These are phyloP conservation scores for Debaryomyces singareniensis DNA, from an alignment of 1,139 yeast genomes.

Conservation along the genomic window DNA sequence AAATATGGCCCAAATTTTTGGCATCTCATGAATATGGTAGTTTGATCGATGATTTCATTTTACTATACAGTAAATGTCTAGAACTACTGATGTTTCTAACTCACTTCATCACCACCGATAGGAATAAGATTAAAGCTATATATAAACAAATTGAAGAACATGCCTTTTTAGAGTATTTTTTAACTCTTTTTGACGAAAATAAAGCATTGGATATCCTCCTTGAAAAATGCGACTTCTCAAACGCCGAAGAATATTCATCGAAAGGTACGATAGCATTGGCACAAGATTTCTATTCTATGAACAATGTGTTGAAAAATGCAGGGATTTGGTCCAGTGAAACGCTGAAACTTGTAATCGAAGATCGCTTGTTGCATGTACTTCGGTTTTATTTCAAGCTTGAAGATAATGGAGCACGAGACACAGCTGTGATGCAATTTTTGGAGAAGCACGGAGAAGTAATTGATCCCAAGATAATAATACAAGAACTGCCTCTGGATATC, in stretches of 20 bases:
- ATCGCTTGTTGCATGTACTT: constrained; percentile 11
- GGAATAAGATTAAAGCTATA: not conserved
- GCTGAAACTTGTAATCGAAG: constrained; percentile 1
- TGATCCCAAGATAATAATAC: constrained; percentile 20
- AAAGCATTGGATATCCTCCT: constrained; percentile 8
- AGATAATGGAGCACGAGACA: constrained; percentile 9
- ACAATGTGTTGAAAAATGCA: constrained; percentile 2
- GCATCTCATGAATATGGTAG: constrained; percentile 17
- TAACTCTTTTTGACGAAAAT: constrained; percentile 3
- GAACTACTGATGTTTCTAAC: constrained; percentile 20
- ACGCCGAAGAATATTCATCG: constrained; percentile 29
- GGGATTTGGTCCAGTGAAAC: not conserved
- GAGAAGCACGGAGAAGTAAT: constrained; percentile 17
- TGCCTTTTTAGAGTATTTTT: constrained; percentile 7
- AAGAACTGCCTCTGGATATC: constrained; percentile 23
- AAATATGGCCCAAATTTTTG: constrained; percentile 33
- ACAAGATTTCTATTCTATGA: constrained; percentile 12
- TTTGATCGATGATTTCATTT: constrained; percentile 23
- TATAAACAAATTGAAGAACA: not conserved
- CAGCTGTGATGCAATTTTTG: constrained; percentile 26
- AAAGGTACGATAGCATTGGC: constrained; percentile 19
- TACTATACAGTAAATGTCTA: constrained; percentile 26
- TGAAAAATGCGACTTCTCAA: constrained; percentile 20
- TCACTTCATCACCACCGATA: too few species aligned
- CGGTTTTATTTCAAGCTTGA: constrained; percentile 14